Conservation (phyloP, 768 basidiomycete genomes). For the Auricularia cornea region DNA sequence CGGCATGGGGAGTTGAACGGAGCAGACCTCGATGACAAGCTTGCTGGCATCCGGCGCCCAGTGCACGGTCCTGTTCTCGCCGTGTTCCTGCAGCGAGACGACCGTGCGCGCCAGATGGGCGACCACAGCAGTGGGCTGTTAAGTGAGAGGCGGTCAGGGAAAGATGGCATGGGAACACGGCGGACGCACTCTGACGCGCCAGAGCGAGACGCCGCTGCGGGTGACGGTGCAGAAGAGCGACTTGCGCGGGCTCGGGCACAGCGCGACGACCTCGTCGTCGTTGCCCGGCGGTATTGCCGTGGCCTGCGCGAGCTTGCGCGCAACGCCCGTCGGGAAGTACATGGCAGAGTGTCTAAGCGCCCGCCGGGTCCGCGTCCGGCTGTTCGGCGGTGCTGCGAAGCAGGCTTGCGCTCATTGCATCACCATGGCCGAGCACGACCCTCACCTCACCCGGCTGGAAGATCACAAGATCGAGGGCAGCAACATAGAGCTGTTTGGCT, state of each 20-base stretch:
- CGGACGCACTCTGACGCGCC: conserved; percentile 70
- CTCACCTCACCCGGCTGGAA: conserved; percentile 37
- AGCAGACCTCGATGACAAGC: conserved; percentile 69
- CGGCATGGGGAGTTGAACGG: background rate
- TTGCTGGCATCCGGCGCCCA: conserved; percentile 81
- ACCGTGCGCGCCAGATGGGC: conserved; percentile 70
- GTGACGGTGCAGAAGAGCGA: conserved; percentile 73
- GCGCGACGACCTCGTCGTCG: conserved; percentile 46
- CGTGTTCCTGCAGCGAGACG: conserved; percentile 72
- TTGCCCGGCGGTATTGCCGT: conserved; percentile 60
- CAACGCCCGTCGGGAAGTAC: conserved; percentile 83
- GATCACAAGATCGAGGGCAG: conserved; percentile 53
- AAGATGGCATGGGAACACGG: conserved; percentile 2
- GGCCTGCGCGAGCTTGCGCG: conserved; percentile 59
- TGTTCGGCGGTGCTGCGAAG: background rate
- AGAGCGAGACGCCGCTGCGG: conserved; percentile 61
- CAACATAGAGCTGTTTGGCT: conserved; percentile 55
- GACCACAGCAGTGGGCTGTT: conserved; percentile 27
- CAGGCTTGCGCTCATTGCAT: background rate
- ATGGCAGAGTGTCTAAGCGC: conserved; percentile 27
- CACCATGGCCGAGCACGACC: conserved; percentile 21
- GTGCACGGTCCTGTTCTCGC: conserved; percentile 61
- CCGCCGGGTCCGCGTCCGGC: background rate
- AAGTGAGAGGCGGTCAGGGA: background rate
- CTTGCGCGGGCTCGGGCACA: conserved; percentile 61